These are phyloP conservation scores for Dendrobium chrysotoxum DNA, from an alignment of 106 monocot species.

Conservation along the genomic window DNA sequence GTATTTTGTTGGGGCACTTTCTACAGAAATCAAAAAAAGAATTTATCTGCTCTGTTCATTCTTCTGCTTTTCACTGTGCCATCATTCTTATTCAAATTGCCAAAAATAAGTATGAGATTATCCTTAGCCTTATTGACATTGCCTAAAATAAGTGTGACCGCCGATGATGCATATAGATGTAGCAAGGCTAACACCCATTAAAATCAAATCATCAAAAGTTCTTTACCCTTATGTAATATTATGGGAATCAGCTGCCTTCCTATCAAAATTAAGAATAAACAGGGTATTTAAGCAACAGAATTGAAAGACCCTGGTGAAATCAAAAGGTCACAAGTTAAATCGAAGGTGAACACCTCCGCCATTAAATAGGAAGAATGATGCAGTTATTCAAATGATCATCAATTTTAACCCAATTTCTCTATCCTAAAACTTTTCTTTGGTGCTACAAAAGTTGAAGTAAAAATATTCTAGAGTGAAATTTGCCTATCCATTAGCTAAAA, in stretches of 20 bases:
- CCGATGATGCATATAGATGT: too few species aligned
- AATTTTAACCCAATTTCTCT: not conserved
- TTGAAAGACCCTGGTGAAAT: not conserved
- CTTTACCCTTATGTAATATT: not conserved
- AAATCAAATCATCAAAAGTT: not conserved
- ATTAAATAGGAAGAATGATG: not conserved
- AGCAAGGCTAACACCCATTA: not conserved
- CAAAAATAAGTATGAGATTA: too few species aligned
- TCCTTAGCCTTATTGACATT: too few species aligned
- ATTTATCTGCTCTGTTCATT: too few species aligned
- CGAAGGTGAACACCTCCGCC: not conserved
- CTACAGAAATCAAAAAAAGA: too few species aligned
- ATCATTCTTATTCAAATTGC: too few species aligned
- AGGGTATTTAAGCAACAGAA: not conserved
- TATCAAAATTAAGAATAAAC: not conserved
- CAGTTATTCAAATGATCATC: not conserved
- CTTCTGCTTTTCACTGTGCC: too few species aligned
- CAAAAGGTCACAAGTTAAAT: not conserved
- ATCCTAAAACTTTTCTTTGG: not conserved
- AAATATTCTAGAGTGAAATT: too few species aligned
- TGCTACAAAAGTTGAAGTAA: too few species aligned
- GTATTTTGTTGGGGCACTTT: too few species aligned
- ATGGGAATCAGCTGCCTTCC: not conserved
- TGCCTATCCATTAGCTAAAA: too few species aligned
- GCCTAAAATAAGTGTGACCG: too few species aligned